phyloP scores from a whole-genome alignment of 257 asterid species.

The Fraxinus quadrangulata region DNA sequence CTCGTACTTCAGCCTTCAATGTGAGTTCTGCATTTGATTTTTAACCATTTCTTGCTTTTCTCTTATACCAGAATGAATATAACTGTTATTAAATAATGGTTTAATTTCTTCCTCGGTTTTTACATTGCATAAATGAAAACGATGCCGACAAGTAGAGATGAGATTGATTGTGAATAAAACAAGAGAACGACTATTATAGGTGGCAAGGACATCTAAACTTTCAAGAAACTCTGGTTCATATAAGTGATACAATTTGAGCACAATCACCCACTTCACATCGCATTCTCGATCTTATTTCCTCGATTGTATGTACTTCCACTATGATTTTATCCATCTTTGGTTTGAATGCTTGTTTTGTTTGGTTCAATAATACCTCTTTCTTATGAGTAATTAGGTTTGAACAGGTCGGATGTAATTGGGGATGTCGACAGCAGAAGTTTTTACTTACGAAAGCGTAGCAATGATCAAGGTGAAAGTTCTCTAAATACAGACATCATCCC shows the following conservation, averaged over 20 bases:
- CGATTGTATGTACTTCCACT: background rate
- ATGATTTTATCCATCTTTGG: background rate
- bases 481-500: constrained; percentile 17
- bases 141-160: background rate
- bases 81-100: background rate
- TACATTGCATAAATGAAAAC: background rate
- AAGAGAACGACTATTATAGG: background rate
- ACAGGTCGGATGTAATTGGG: constrained; percentile 41
- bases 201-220: background rate
- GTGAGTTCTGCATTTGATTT: constrained; percentile 39
- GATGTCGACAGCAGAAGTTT: constrained; percentile 42
- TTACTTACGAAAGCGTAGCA: constrained; percentile 35
- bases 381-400: constrained; percentile 28
- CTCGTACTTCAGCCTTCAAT: constrained; percentile 70
- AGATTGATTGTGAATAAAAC: background rate
- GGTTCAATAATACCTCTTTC: background rate
- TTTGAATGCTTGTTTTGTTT: background rate
- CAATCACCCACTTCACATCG: background rate
- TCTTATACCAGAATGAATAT: background rate
- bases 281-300: too few species aligned
- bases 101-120: background rate
- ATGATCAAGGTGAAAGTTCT: constrained; percentile 11
- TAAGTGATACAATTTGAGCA: background rate
- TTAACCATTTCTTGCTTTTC: background rate
- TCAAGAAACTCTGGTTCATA: background rate